A percentile compares a stretch with the other conserved stretches of the same genome.
phyloP scores from a whole-genome alignment of 1,139 yeast species.

The Nakaseomyces uthaithaninus region DNA sequence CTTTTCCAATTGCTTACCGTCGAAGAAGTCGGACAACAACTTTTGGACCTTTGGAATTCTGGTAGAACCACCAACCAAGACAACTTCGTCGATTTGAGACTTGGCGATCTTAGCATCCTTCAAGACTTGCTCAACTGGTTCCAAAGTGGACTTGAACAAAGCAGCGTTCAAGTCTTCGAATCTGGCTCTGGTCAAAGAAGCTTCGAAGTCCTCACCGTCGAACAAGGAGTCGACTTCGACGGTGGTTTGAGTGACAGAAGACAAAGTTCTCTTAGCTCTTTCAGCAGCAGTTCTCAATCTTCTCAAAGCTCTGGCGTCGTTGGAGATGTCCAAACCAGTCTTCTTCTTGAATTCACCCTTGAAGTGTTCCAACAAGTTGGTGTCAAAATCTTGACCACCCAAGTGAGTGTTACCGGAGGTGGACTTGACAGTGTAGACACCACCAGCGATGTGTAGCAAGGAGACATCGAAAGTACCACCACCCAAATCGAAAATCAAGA shows the following conservation, averaged over 20 bases:
- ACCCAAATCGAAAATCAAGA: constrained; percentile 91
- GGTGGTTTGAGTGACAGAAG: constrained; percentile 89
- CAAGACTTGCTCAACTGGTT: constrained; percentile 94
- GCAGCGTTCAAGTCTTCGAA: constrained; percentile 93
- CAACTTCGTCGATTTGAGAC: constrained; percentile 83
- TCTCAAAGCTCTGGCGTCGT: constrained; percentile 89
- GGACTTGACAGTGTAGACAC: constrained; percentile 96
- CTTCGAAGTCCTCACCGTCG: constrained; percentile 93
- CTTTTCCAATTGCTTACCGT: constrained; percentile 89
- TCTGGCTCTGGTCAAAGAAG: constrained; percentile 95
- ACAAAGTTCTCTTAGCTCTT: constrained; percentile 96
- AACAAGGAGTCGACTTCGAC: constrained; percentile 90
- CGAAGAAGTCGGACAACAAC: constrained; percentile 91
- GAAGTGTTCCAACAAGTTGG: constrained; percentile 89
- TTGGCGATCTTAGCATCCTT: constrained; percentile 86
- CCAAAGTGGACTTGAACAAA: constrained; percentile 87
- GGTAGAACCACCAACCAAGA: constrained; percentile 97
- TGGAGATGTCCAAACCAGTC: constrained; percentile 82
- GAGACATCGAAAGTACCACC: constrained; percentile 99
- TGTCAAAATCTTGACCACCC: constrained; percentile 99
- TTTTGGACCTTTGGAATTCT: constrained; percentile 98
- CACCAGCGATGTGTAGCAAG: constrained; percentile 87
- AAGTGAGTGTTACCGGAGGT: constrained; percentile 99
- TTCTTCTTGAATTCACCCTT: constrained; percentile 89
- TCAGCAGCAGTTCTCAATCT: constrained; percentile 97